Evolutionary conservation across 2,329 filamentous ascomycete species (phyloP).

Genomic region (Elsinoe ampelina): DNA sequence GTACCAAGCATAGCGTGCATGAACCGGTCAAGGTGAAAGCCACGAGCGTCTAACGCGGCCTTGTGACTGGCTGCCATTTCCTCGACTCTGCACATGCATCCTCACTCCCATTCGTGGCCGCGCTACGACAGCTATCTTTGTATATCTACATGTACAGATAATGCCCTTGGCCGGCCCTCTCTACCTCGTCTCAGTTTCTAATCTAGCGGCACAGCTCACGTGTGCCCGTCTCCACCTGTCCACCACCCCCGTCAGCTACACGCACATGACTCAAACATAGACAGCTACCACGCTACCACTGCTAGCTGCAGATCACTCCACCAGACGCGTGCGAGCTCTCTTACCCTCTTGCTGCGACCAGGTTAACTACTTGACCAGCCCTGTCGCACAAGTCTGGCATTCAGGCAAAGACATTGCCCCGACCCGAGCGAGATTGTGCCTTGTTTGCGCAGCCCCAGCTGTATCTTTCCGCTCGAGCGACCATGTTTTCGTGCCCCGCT

Average conservation of each 20-base stretch:
- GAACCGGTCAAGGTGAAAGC: conserved; percentile 3
- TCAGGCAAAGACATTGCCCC: too few relatives aligned
- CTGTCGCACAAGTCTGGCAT: background rate
- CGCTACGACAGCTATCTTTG: background rate
- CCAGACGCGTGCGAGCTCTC: too few relatives aligned
- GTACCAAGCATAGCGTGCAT: conserved; percentile 2
- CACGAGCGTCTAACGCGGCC: background rate
- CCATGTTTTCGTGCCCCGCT: background rate
- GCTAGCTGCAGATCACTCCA: too few relatives aligned
- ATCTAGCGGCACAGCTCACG: background rate
- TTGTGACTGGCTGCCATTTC: background rate
- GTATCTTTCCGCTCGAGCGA: background rate
- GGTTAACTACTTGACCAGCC: background rate
- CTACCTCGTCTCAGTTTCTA: background rate
- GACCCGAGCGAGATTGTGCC: too few relatives aligned
- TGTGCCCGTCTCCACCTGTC: too few relatives aligned
- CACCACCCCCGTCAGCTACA: background rate
- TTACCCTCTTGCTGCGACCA: too few relatives aligned
- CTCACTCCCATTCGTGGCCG: conserved; percentile 1
- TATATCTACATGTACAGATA: conserved; percentile 8
- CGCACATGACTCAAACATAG: too few relatives aligned
- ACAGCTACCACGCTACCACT: too few relatives aligned
- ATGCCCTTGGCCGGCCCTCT: background rate
- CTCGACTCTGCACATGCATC: background rate
- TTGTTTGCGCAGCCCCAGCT: too few relatives aligned